Percentiles rank a stretch among this genome's conserved stretches.
phyloP scores from a whole-genome alignment of 192 early-diverging fungal genomes.

The Geosiphon pyriformis region DNA sequence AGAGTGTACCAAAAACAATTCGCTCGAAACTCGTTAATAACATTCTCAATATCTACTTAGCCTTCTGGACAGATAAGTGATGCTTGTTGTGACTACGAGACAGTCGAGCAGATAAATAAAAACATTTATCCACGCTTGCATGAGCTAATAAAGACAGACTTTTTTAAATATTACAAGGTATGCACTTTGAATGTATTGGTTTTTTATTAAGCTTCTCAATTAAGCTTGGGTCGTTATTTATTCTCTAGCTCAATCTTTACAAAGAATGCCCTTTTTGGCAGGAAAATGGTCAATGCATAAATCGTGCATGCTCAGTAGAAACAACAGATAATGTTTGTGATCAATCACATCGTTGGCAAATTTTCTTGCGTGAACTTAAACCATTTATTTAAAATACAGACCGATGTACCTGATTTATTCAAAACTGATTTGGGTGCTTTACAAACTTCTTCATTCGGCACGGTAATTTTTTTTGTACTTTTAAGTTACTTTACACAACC shows the following conservation, averaged over 20 bases:
- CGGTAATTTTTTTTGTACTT: slow-evolving; percentile 27
- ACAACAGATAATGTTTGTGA: slow-evolving; percentile 52
- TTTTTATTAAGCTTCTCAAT: too few species aligned
- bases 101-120: slow-evolving; percentile 71
- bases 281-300: slow-evolving; percentile 54
- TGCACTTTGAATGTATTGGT: too few species aligned
- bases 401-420: slow-evolving; percentile 39
- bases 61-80: slow-evolving; percentile 54
- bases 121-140: slow-evolving; percentile 61
- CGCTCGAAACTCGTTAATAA: too few species aligned
- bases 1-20: too few species aligned
- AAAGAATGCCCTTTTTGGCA: slow-evolving; percentile 75
- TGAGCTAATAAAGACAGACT: slow-evolving; percentile 75
- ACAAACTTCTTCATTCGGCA: slow-evolving; percentile 53
- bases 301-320: slow-evolving; percentile 64
- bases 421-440: slow-evolving; percentile 61
- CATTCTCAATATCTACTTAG: too few species aligned
- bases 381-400: slow-evolving; percentile 22
- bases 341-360: background rate
- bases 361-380: background rate
- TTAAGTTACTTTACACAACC: background rate
- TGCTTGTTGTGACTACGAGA: slow-evolving; percentile 66
- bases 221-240: too few species aligned
- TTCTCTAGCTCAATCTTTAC: slow-evolving; percentile 55
- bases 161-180: slow-evolving; percentile 91